Base-by-base conservation (phyloP, 1,284 basidiomycete species). In the Sparassis latifolia region DNA sequence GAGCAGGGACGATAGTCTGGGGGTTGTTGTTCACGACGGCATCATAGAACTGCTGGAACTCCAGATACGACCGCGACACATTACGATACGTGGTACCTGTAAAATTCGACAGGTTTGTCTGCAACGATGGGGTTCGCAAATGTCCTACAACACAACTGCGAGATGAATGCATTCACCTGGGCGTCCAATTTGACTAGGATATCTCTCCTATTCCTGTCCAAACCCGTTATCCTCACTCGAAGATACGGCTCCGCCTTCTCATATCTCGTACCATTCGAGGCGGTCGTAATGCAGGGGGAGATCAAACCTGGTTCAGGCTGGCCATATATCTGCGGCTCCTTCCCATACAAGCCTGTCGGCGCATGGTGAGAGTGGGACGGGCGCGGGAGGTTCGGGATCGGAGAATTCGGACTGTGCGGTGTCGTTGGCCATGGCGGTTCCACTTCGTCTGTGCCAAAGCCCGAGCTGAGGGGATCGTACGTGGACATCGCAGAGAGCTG, bases 101-200 rank as follows among this genome's bases (percentile, higher is more conserved):
- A 66, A 94, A 97, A 64, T 92, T 92, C 39, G 89, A 82, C 35
- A 97, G 72, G 66, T 96, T 97, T 46, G 94, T 96, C 94, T 97
- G 64, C 20, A 33, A 20, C 20, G 20, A 20, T 20, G 20, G 20
- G 20, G 20, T 20, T 20, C 20, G 20, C 20, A 20, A 20, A 20
- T 20, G 20, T 20, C 20, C 20, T 20, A 20, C 20, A 20, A 20
- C 20, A 20, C 20, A 20, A 20, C 20, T 20, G 20, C 20, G 20
- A 20, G 20, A 20, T 20, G 20, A 20, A 20, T 20, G 20, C 20
- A 20, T 51, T 51, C 51, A 93, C 94, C 77, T 94, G 92, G 12
- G 92, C 92, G 69, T 97, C 95, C 56, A 97, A 83, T 60, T 91
- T 85, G 65, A 97, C 76, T 60, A 97, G 80, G 49, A 95, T 85